Conservation (phyloP, 257 asterid genomes). For the Handroanthus guayacan region DNA sequence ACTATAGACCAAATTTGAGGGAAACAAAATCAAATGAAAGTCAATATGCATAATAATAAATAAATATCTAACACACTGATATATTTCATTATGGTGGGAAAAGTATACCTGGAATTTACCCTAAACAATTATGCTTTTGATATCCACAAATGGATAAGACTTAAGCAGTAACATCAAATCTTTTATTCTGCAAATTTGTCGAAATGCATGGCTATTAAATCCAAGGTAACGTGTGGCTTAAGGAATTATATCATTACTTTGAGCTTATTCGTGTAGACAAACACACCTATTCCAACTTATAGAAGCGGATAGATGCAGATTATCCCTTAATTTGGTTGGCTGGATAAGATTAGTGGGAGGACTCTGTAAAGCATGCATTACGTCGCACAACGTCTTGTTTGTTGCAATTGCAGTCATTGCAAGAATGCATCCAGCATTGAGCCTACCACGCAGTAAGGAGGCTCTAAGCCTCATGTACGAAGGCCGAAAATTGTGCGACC, state of each 20-base stretch:
- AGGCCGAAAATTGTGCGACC: slow-evolving; percentile 99
- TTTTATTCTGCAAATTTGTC: slow-evolving; percentile 63
- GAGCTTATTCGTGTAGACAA: slow-evolving; percentile 21
- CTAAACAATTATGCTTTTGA: slow-evolving; percentile 88
- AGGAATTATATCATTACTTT: slow-evolving; percentile 30
- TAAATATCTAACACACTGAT: not conserved
- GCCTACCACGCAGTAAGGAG: slow-evolving; percentile 69
- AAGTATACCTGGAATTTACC: slow-evolving; percentile 89
- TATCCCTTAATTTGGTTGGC: slow-evolving; percentile 76
- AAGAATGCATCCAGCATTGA: slow-evolving; percentile 86
- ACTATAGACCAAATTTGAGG: slow-evolving; percentile 52
- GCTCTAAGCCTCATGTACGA: slow-evolving; percentile 98
- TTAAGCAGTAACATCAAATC: slow-evolving; percentile 75
- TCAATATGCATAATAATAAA: slow-evolving; percentile 13
- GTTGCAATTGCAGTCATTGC: slow-evolving; percentile 99
- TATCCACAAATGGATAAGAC: slow-evolving; percentile 69
- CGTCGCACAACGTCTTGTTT: slow-evolving; percentile 65
- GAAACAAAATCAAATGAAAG: slow-evolving; percentile 31
- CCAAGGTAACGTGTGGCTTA: slow-evolving; percentile 21
- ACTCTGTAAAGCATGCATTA: slow-evolving; percentile 87
- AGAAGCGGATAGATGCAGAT: slow-evolving; percentile 85
- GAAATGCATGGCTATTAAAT: slow-evolving; percentile 25
- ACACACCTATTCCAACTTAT: slow-evolving; percentile 67
- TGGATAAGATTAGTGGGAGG: slow-evolving; percentile 73
- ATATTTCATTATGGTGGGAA: slow-evolving; percentile 25